Conservation (phyloP, 75 land plant species). For the Larix kaempferi region DNA sequence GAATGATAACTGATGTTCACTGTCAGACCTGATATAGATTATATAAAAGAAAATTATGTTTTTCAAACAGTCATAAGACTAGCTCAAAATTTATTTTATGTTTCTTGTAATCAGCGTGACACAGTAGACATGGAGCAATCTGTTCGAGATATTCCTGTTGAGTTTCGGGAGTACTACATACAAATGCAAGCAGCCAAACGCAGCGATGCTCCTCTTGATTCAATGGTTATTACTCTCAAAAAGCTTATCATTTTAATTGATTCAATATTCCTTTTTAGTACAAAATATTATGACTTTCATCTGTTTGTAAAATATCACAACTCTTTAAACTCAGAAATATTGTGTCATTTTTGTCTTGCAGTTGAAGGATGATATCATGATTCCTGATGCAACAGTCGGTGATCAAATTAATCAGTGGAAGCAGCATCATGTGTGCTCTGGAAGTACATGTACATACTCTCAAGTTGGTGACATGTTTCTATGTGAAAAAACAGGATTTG, state of each 20-base stretch:
- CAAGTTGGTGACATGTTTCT: conserved; percentile 38
- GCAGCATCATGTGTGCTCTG: conserved; percentile 31
- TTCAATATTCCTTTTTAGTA: not conserved
- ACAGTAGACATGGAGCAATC: conserved; percentile 41
- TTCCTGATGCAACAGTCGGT: conserved; percentile 26
- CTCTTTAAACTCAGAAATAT: conserved; percentile 1
- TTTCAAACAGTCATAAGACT: not conserved
- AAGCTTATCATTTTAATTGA: not conserved
- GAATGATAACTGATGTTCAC: not conserved
- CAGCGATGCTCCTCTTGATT: conserved; percentile 30
- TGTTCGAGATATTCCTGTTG: conserved; percentile 31
- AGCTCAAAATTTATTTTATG: no score
- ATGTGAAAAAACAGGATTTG: conserved; percentile 44
- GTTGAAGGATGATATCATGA: conserved; percentile 33
- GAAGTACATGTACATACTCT: conserved; percentile 38
- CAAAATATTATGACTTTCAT: no score
- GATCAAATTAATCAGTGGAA: conserved; percentile 39
- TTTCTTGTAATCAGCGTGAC: conserved; percentile 27
- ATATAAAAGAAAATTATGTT: not conserved
- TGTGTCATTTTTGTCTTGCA: conserved; percentile 8
- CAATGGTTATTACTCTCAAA: conserved; percentile 23
- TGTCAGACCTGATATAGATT: not conserved
- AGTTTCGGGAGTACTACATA: conserved; percentile 40
- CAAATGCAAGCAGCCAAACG: conserved; percentile 55
- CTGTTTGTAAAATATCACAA: not conserved